Conservation (phyloP, 345 rosid genomes). For the Pelargonium nanum region DNA sequence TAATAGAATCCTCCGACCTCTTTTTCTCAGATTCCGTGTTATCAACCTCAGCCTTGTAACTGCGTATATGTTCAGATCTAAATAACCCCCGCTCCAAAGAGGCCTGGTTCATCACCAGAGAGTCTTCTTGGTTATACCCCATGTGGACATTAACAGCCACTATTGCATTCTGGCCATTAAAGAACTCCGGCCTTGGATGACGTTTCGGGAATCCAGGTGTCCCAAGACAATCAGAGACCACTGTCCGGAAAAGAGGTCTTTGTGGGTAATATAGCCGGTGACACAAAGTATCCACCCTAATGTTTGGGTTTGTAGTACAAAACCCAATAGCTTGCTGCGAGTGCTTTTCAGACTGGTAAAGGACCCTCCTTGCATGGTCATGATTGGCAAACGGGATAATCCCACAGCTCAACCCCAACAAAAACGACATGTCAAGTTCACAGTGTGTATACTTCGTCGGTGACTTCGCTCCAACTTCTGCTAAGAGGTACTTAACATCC, state of each 20-base stretch:
- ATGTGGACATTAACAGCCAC: constrained; percentile 89
- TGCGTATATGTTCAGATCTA: constrained; percentile 71
- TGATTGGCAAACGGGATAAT: constrained; percentile 84
- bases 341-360: constrained; percentile 84
- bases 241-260: constrained; percentile 66
- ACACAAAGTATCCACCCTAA: constrained; percentile 68
- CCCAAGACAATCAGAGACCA: constrained; percentile 63
- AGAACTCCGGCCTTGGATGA: constrained; percentile 45
- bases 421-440: constrained; percentile 73
- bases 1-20: constrained; percentile 44
- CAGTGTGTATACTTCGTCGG: constrained; percentile 52
- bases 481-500: constrained; percentile 47
- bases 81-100: constrained; percentile 90
- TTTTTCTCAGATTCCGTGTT: constrained; percentile 59
- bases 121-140: constrained; percentile 93
- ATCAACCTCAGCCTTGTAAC: constrained; percentile 87
- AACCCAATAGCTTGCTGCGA: constrained; percentile 88
- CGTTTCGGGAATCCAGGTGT: constrained; percentile 30
- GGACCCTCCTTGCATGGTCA: constrained; percentile 81
- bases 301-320: constrained; percentile 70
- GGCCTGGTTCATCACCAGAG: constrained; percentile 85
- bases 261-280: constrained; percentile 81
- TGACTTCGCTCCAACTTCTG: constrained; percentile 22
- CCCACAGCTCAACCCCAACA: constrained; percentile 79
- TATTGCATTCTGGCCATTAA: constrained; percentile 82